Evolutionary conservation across 2,329 filamentous ascomycete species (phyloP), one percentile per base, ranked within the genome.

Genomic region (Pseudogymnoascus sp.): DNA sequence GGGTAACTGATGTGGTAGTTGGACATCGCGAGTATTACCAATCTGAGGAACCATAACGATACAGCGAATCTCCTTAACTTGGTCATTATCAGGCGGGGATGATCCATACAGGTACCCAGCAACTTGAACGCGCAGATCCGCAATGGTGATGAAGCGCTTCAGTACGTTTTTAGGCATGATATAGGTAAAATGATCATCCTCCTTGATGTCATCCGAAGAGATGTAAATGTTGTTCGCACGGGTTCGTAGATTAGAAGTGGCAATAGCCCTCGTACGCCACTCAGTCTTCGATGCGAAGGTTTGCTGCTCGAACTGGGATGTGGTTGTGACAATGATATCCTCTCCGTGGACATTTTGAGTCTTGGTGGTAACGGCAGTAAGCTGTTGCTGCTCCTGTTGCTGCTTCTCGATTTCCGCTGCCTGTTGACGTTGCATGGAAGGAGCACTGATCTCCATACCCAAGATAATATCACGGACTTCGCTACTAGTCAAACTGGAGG

Each of bases 151-250:
- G 81, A 99, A 99, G 68, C 91, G 90, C 83, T 96, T 97, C 71
- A 99, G 84, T 59, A 99, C 88, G 75, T 99, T 99, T 84, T 97
- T 99, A 0, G 95, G 95, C 91, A 99, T 97, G 71, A 99, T 90
- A 72, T 97, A 99, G 0, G 93, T 99, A 73, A 90, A 89, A 71
- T 87, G 84, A 25, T 60, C 59, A 65, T 96, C 92, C 67, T 95
- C 85, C 62, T 92, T 90, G 68, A 93, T 90, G 73, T 97, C 95
- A 62, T 97, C 92, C 0, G 93, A 95, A 6, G 95, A 96, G 69
- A 99, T 96, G 76, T 97, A 99, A 72, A 99, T 96, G 77, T 99
- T 97, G 83, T 97, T 99, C 60, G 95, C 86, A 68, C 95, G 84
- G 59, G 93, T 97, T 53, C 93, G 88, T 67, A 99, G 80, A 75